Evolutionary conservation across 2,329 filamentous ascomycete genomes (phyloP), one percentile per base, ranked within the genome.

Genomic region (Talaromyces sp.): DNA sequence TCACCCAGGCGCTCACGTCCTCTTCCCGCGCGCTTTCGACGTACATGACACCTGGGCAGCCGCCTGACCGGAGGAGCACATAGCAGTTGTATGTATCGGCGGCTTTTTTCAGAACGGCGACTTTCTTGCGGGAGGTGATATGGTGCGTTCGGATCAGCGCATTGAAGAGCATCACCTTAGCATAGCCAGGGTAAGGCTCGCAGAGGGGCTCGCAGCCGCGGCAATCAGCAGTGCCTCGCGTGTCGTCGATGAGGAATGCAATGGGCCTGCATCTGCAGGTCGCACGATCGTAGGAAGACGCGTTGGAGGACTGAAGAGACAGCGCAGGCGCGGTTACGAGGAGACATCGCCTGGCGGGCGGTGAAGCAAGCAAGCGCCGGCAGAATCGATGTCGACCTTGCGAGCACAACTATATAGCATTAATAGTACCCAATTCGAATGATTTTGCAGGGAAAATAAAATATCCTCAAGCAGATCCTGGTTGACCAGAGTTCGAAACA

Each of bases 81-180:
- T 84, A 88, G 57, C 87, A 83, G 60, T 85, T 77, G 65, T 84
- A 78, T 54, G 83, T 79, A 33, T 84, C 80, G 7, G 88, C 86
- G 3, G 84, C 82, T 2, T 87, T 85, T 72, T 89, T 88, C 25
- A 93, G 80, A 60, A 80, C 80, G 28, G 80, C 77, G 52, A 88
- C 81, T 70, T 93, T 93, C 71, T 91, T 92, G 65, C 89, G 87
- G 0, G 88, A 92, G 4, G 89, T 92, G 70, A 93, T 92, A 73
- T 93, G 90, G 67, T 93, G 90, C 0, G 90, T 93, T 58, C 88
- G 84, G 63, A 93, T 90, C 53, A 93, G 78, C 32, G 88, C 84
- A 70, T 85, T 83, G 39, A 69, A 66, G 66, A 69, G 70, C 62
- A 59, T 61, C 49, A 22, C 49, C 49, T 28, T 52, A 25, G 15